phyloP scores from a whole-genome alignment of 176 grass and related monocot genomes.

The Leersia perrieri region DNA sequence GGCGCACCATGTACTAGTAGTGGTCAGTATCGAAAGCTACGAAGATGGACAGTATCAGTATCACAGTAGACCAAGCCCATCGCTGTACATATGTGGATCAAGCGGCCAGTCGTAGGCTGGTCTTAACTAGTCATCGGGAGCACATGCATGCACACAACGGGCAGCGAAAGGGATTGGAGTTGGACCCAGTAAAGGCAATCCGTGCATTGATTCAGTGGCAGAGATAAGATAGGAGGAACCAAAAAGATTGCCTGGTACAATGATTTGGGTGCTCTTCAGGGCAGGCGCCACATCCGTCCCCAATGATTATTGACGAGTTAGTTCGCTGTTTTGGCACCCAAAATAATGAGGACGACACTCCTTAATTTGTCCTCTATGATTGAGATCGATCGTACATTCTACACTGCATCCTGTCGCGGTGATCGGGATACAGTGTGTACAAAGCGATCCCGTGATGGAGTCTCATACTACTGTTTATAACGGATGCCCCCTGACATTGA shows the following conservation, averaged over 20 bases:
- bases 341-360: background rate
- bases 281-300: background rate
- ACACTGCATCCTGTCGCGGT: background rate
- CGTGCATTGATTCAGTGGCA: background rate
- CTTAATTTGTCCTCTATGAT: background rate
- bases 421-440: background rate
- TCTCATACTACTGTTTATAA: background rate
- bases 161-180: background rate
- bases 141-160: background rate
- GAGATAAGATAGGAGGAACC: background rate
- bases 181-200: background rate
- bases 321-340: constrained; percentile 12
- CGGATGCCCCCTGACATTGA: background rate
- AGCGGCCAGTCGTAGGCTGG: background rate
- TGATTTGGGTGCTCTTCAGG: background rate
- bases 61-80: background rate
- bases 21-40: background rate
- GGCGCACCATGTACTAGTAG: background rate
- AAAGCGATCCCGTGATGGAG: background rate
- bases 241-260: background rate
- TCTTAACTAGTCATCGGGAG: background rate
- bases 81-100: background rate
- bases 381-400: background rate
- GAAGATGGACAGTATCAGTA: background rate
- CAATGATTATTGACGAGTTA: constrained; percentile 26